These are phyloP conservation scores for Leccinum subtestaceum DNA, from an alignment of 768 basidiomycete genomes.

Conservation along the genomic window DNA sequence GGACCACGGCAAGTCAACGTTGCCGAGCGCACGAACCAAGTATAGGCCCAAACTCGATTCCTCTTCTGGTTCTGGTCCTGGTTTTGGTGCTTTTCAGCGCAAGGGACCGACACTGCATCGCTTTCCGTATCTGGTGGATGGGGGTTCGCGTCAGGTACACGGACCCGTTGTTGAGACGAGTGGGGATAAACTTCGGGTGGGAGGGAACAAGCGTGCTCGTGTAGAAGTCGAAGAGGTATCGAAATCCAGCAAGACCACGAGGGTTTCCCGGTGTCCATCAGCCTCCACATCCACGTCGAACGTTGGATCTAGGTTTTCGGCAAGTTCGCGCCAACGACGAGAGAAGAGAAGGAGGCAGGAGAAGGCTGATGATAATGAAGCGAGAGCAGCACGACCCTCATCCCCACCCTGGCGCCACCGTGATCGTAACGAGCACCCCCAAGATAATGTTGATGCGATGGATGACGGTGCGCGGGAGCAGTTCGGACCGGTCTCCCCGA, in stretches of 20 bases:
- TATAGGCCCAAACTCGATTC: slow-evolving; percentile 22
- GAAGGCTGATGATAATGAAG: background rate
- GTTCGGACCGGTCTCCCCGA: slow-evolving; percentile 20
- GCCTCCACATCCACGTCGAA: background rate
- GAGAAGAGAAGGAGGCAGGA: background rate
- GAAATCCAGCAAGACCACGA: background rate
- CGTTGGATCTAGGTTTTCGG: slow-evolving; percentile 3
- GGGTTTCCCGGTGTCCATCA: background rate
- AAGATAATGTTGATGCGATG: background rate
- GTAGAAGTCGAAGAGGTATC: background rate
- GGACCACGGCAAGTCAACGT: slow-evolving; percentile 1
- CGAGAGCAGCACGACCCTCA: background rate
- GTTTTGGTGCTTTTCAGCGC: background rate
- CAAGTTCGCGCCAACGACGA: slow-evolving; percentile 2
- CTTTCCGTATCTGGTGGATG: slow-evolving; percentile 20
- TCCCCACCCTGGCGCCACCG: background rate
- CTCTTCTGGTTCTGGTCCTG: background rate
- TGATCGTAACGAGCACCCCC: background rate
- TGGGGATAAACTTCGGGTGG: slow-evolving; percentile 3
- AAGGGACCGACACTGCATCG: slow-evolving; percentile 19
- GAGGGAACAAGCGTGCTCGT: background rate
- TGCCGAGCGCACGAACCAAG: slow-evolving; percentile 31
- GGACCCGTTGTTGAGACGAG: background rate
- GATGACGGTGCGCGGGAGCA: slow-evolving; percentile 1
- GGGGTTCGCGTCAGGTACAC: slow-evolving; percentile 10